Percentiles rank a stretch among this genome's conserved stretches.
These are phyloP conservation scores for Tuber indicum DNA, from an alignment of 495 filamentous ascomycete genomes.

Conservation along the genomic window DNA sequence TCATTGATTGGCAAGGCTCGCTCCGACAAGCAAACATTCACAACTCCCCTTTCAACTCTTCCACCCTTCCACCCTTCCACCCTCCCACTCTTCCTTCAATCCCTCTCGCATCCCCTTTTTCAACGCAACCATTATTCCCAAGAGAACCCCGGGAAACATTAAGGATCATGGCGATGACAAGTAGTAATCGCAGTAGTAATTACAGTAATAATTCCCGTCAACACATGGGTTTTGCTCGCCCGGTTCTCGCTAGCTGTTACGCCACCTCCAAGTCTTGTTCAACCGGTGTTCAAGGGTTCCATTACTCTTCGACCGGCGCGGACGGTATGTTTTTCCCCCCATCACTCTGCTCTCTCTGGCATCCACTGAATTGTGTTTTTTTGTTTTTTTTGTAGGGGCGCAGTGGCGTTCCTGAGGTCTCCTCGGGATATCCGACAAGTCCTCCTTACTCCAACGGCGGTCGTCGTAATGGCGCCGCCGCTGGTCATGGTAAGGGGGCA, in stretches of 20 bases:
- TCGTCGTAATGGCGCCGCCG: constrained; percentile 20
- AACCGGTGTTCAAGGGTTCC: constrained; percentile 66
- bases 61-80: background rate
- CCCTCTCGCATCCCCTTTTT: constrained; percentile 12
- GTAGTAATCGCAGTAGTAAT: constrained; percentile 42
- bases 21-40: background rate
- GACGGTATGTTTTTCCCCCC: constrained; percentile 50
- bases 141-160: constrained; percentile 18
- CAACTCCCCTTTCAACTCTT: constrained; percentile 4
- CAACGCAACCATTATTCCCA: constrained; percentile 11
- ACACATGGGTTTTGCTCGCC: constrained; percentile 14
- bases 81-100: constrained; percentile 13
- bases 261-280: constrained; percentile 50
- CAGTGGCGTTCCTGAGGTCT: constrained; percentile 98
- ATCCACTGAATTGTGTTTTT: constrained; percentile 15
- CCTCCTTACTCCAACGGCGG: constrained; percentile 36
- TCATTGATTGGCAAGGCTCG: background rate
- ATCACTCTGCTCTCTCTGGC: background rate
- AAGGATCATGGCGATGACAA: constrained; percentile 43
- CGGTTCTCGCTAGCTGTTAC: constrained; percentile 80
- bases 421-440: constrained; percentile 51
- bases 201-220: constrained; percentile 30
- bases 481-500: constrained; percentile 68
- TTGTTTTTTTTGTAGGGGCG: constrained; percentile 53
- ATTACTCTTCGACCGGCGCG: constrained; percentile 87